Evolutionary conservation across 495 filamentous ascomycete genomes (phyloP).

Genomic region (Letharia columbiana): DNA sequence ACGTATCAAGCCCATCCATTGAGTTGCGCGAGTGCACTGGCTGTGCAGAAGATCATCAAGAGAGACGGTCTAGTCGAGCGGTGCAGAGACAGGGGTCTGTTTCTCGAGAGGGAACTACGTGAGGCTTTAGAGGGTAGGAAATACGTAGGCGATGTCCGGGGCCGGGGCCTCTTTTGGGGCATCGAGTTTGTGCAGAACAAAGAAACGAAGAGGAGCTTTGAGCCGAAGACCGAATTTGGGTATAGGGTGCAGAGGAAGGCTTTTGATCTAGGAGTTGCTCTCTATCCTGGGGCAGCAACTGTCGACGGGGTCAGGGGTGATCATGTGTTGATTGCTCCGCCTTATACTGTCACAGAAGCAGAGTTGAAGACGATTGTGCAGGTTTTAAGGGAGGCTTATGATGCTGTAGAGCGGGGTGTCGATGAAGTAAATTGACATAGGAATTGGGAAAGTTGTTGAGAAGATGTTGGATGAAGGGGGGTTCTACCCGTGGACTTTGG

Average conservation of each 20-base stretch:
- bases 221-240: conserved; percentile 29
- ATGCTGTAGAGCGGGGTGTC: neutral
- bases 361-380: conserved; percentile 55
- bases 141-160: conserved; percentile 49
- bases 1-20: conserved; percentile 54
- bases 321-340: conserved; percentile 65
- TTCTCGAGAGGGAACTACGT: conserved; percentile 35
- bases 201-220: conserved; percentile 47
- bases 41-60: conserved; percentile 44
- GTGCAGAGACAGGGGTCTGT: conserved; percentile 38
- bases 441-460: neutral
- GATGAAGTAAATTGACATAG: neutral
- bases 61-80: conserved; percentile 43
- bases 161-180: conserved; percentile 49
- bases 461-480: neutral
- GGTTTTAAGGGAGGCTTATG: conserved; percentile 28
- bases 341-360: conserved; percentile 56
- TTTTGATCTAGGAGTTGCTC: conserved; percentile 47
- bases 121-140: conserved; percentile 27
- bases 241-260: conserved; percentile 45
- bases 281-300: conserved; percentile 64
- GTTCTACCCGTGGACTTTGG: neutral
- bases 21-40: conserved; percentile 47
- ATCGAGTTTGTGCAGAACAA: conserved; percentile 55
- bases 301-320: conserved; percentile 62